Evolutionary conservation across 2,329 filamentous ascomycete species (phyloP), one percentile per base, ranked within the genome.

Genomic region (Lachnellula hyalina): DNA sequence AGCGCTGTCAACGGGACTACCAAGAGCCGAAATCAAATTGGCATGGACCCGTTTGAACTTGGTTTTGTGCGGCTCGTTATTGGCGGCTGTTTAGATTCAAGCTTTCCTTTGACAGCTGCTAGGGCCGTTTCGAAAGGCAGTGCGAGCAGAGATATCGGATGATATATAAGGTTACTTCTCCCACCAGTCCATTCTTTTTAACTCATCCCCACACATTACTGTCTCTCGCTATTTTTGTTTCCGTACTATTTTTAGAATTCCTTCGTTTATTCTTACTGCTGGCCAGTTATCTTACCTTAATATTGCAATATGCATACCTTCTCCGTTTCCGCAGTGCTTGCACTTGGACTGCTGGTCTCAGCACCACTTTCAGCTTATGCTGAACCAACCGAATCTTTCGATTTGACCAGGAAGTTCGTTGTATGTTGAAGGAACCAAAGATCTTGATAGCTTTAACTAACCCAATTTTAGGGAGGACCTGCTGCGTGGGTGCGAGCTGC

Each of bases 281-380:
- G 63, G 64, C 62, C 64, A 67, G 64, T 65, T 58, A 53, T 64
- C 60, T 34, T 56, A 52, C 55, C 58, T 54, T 21, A 57, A 51
- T 60, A 52, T 15, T 56, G 61, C 59, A 63, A 52, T 50, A 67
- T 67, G 65, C 59, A 67, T 59, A 63, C 65, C 38, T 34, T 51
- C 55, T 65, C 65, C 32, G 54, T 67, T 56, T 62, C 64, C 47
- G 58, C 59, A 32, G 41, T 65, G 52, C 46, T 64, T 44, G 57
- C 64, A 9, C 49, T 67, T 44, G 65, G 65, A 54, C 64, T 68
- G 40, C 55, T 68, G 56, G 63, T 53, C 42, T 57, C 59, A n/a
- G 60, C 56, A 2, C 66, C 65, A 14, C 52, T 68, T 38, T 49
- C 60, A 9, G 64, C 59, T 14, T 53, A 56, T 52, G 55, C 54